Percentiles rank a stretch among this genome's conserved stretches.
phyloP scores from a whole-genome alignment of 768 basidiomycete genomes.

The Infundibulicybe gibba region DNA sequence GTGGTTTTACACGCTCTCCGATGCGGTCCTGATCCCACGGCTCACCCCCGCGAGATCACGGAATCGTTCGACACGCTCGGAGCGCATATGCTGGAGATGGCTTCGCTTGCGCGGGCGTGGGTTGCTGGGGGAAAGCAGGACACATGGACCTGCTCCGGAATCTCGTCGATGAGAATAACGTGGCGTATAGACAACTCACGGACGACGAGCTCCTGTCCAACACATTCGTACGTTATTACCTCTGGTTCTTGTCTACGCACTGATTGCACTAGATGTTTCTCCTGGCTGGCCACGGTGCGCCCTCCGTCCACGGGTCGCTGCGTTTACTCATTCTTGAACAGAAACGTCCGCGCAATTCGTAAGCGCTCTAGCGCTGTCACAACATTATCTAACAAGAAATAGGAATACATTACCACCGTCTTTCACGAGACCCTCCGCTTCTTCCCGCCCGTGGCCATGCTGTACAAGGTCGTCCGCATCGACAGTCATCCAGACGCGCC shows the following conservation, averaged over 20 bases:
- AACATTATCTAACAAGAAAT: background rate
- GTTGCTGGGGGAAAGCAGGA: conserved; percentile 20
- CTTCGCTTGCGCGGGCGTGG: conserved; percentile 31
- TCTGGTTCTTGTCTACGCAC: background rate
- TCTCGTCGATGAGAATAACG: conserved; percentile 25
- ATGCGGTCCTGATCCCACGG: conserved; percentile 28
- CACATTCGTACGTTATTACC: conserved; percentile 34
- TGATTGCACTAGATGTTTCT: conserved; percentile 32
- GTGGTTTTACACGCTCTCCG: conserved; percentile 27
- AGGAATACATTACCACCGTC: conserved; percentile 40
- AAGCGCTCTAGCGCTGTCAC: background rate
- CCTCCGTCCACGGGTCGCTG: too few relatives aligned
- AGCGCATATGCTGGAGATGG: conserved; percentile 37
- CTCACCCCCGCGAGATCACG: conserved; percentile 19
- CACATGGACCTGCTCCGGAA: conserved; percentile 33
- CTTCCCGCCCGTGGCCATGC: conserved; percentile 31
- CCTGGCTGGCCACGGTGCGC: conserved; percentile 45
- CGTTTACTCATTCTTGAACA: conserved; percentile 7
- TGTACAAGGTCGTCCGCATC: conserved; percentile 26
- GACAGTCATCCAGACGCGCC: conserved; percentile 29
- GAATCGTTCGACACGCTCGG: conserved; percentile 32
- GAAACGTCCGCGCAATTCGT: conserved; percentile 37
- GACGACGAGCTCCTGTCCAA: conserved; percentile 46
- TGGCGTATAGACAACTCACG: conserved; percentile 24
- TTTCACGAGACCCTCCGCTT: conserved; percentile 45